Evolutionary conservation across 1,139 yeast species (phyloP).

Genomic region (Yamadazyma epiphylla): DNA sequence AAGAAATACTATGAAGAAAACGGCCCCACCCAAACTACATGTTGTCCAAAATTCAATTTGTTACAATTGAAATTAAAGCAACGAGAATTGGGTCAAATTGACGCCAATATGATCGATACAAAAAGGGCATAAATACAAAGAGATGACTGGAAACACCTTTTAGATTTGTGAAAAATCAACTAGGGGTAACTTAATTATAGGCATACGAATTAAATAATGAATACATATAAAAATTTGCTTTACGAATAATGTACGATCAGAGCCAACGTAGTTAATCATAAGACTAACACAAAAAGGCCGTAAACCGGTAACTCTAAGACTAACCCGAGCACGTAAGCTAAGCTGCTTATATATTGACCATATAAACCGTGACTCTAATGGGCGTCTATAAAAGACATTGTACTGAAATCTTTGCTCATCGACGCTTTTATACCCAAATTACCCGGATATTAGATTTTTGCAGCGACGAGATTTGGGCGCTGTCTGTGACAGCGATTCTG

Average conservation of each 20-base stretch:
- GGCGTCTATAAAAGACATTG: constrained; percentile 90
- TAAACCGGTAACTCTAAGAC: constrained; percentile 69
- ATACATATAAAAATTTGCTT: no score
- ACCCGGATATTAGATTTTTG: constrained; percentile 7
- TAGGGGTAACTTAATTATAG: no score
- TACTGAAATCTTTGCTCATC: constrained; percentile 27
- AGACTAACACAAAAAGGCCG: constrained; percentile 55
- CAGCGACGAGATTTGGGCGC: no score
- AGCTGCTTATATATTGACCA: constrained; percentile 51
- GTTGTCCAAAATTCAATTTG: constrained; percentile 61
- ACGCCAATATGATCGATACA: no score
- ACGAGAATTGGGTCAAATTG: constrained; percentile 47
- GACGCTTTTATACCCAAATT: constrained; percentile 4
- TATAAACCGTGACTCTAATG: constrained; percentile 85
- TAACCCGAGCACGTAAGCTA: constrained; percentile 84
- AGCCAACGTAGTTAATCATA: constrained; percentile 62
- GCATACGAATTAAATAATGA: no score
- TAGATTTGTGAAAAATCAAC: neutral
- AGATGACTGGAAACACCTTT: neutral
- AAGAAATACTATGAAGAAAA: constrained; percentile 47
- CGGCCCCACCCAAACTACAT: constrained; percentile 53
- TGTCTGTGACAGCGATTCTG: no score
- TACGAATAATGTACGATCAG: constrained; percentile 52
- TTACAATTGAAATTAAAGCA: constrained; percentile 57
- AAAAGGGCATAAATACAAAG: neutral